A percentile compares a stretch with the other conserved stretches of the same genome.
phyloP scores from a whole-genome alignment of 139 green algal species.

The Closterium sp. region DNA sequence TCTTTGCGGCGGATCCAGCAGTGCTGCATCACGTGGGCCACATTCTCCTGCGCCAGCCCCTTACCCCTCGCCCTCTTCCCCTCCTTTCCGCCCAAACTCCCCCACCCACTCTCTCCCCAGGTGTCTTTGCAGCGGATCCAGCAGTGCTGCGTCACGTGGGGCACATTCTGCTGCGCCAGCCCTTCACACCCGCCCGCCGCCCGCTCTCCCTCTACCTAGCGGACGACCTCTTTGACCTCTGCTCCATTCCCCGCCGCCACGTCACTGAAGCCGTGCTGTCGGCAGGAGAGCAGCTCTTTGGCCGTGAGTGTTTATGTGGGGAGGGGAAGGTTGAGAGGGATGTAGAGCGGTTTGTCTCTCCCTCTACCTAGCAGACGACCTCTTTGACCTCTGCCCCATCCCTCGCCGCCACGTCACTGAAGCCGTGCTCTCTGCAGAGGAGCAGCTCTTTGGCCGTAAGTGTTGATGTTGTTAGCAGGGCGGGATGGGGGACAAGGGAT shows the following conservation, averaged over 20 bases:
- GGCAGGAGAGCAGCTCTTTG: not conserved
- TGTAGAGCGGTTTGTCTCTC: no score
- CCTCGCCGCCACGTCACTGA: slow-evolving; percentile 11
- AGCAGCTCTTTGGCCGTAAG: not conserved
- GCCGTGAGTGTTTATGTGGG: not conserved
- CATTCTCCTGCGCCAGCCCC: slow-evolving; percentile 33
- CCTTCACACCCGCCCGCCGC: not conserved
- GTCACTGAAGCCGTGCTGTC: slow-evolving; percentile 8
- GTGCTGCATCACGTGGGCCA: slow-evolving; percentile 33
- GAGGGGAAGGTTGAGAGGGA: no score
- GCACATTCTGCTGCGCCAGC: slow-evolving; percentile 30
- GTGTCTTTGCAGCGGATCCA: slow-evolving; percentile 34
- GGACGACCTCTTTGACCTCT: slow-evolving; percentile 43
- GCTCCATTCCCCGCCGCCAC: slow-evolving; percentile 1
- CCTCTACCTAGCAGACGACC: no score
- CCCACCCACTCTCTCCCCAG: not conserved
- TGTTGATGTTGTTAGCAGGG: not conserved
- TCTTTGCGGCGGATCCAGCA: slow-evolving; percentile 26
- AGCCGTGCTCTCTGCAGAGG: not conserved
- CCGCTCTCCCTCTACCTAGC: slow-evolving; percentile 1
- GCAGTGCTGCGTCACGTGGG: slow-evolving; percentile 36
- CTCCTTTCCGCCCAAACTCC: not conserved
- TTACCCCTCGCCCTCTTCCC: not conserved
- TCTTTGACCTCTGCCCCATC: slow-evolving; percentile 26
- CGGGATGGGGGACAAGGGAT: no score